A percentile compares a stretch with the other conserved stretches of the same genome.
Evolutionary conservation across 345 rosid species (phyloP).

Genomic region (Pistacia atlantica): DNA sequence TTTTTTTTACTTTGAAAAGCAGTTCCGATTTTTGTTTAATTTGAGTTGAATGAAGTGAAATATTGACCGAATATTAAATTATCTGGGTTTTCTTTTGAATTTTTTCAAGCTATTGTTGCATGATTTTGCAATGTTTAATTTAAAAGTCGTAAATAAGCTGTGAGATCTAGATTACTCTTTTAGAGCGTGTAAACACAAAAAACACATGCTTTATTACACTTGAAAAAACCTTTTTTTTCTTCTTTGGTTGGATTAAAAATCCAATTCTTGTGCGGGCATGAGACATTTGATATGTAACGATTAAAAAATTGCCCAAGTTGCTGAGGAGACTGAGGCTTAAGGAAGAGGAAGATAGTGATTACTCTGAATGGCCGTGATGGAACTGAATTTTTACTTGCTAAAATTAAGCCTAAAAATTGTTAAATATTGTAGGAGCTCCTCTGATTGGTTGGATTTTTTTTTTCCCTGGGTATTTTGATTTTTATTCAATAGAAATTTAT

Average conservation of each 20-base stretch:
- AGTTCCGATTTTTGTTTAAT: background rate
- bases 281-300: background rate
- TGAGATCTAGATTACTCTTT: background rate
- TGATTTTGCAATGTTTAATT: background rate
- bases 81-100: background rate
- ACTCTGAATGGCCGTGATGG: no score
- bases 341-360: background rate
- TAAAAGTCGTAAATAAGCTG: no score
- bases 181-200: slow-evolving; percentile 1
- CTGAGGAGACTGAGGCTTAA: background rate
- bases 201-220: slow-evolving; percentile 14
- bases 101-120: background rate
- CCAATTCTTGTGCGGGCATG: background rate
- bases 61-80: background rate
- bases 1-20: background rate
- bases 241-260: background rate
- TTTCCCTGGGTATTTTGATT: background rate
- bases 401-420: background rate
- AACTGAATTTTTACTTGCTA: background rate
- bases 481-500: background rate
- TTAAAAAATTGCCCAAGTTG: background rate
- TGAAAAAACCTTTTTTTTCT: background rate
- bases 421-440: background rate
- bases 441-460: background rate
- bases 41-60: background rate